Evolutionary conservation across 2,329 filamentous ascomycete species (phyloP).

Genomic region (Capronia coronata): DNA sequence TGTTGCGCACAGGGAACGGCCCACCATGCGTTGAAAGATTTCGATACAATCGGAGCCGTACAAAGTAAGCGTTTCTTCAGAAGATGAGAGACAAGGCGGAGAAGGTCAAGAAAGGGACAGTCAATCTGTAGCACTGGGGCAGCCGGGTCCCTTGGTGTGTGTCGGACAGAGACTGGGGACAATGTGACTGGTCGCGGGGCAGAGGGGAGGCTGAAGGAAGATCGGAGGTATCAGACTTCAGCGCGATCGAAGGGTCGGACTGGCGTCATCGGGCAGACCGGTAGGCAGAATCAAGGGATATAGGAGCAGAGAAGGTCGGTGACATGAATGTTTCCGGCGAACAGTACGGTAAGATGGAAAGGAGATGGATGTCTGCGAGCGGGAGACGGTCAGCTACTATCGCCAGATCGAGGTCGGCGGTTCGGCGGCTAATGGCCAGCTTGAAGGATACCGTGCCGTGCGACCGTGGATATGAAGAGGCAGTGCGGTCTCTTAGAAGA

Average conservation of each 20-base stretch:
- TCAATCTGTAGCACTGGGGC: conserved; percentile 2
- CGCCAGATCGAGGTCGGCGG: neutral
- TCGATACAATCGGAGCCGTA: conserved; percentile 5
- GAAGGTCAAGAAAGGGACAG: conserved; percentile 9
- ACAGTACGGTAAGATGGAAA: neutral
- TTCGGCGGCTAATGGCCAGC: neutral
- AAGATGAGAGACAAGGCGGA: conserved; percentile 7
- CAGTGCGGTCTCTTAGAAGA: no score
- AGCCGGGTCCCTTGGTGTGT: conserved; percentile 2
- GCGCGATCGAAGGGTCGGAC: conserved; percentile 1
- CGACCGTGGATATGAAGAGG: no score
- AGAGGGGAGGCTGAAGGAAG: neutral
- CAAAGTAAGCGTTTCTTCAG: no score
- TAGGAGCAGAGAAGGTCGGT: conserved; percentile 1
- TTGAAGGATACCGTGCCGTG: no score
- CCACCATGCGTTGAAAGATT: neutral
- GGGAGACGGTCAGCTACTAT: no score
- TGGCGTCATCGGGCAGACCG: conserved; percentile 13
- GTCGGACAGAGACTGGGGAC: conserved; percentile 1
- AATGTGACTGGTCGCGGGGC: conserved; percentile 11
- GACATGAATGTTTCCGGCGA: no score
- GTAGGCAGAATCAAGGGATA: conserved; percentile 10
- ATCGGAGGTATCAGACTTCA: conserved; percentile 1
- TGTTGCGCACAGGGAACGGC: conserved; percentile 3
- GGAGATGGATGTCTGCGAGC: neutral